Evolutionary conservation across 257 asterid species (phyloP), one percentile per base, ranked within the genome.

Genomic region (Craterostigma plantagineum): DNA sequence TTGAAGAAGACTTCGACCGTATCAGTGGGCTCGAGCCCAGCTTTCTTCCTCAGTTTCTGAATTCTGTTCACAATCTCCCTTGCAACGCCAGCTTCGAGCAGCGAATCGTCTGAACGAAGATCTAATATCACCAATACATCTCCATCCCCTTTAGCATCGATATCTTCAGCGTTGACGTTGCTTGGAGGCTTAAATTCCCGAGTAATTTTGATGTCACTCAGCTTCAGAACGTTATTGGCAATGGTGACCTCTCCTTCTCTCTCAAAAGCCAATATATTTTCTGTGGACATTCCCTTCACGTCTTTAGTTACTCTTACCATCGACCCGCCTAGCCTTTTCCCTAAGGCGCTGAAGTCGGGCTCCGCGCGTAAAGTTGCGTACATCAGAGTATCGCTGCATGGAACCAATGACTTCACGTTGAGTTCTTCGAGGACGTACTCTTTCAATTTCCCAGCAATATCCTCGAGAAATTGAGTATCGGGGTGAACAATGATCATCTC

Each of bases 81-180:
- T 40, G 96, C 94, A 54, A 77, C 67, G 33, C 99, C 94, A 48
- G 86, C 91, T 66, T 69, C 84, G 17, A 66, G 43, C 71, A 79
- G 54, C 48, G 95, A 79, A 10, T 79, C 91, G 30, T 79, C 96
- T 2, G 58, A 52, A 6, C 67, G 79, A 73, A 90, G 61, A 56
- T 83, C 92, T 65, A 90, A 55, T 27, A 90, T 58, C 56, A 83
- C 95, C 71, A 90, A 67, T 17, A 90, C 95, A 64, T 90, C 98
- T 50, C 99, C 99, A 55, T 90, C 99, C 34, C 94, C 94, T 45
- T 81, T 90, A 11, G 98, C 98, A 53, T 79, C 94, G 55, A 83
- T 64, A 45, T 83, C 98, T 48, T 83, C 81, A 14, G 57, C 71
- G 23, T 63, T 75, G 35, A 49, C 63, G 53, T 63, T 57, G 46